A percentile compares a stretch with the other conserved stretches of the same genome.
These are phyloP conservation scores for Capronia coronata DNA, from an alignment of 2,329 filamentous ascomycete species.

Conservation along the genomic window DNA sequence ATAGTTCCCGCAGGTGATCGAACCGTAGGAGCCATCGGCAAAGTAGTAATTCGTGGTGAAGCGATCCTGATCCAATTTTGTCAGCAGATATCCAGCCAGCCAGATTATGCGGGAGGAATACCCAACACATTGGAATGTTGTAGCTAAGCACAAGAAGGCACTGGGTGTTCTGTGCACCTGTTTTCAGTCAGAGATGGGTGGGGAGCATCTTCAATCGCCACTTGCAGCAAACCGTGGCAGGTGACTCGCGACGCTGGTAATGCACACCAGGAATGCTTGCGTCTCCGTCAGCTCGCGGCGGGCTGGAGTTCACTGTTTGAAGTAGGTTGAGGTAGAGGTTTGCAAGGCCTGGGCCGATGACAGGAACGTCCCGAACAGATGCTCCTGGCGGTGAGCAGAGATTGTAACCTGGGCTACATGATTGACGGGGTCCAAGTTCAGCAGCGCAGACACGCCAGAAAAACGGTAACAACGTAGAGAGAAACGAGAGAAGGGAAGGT, in stretches of 20 bases:
- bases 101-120: slow-evolving; percentile 11
- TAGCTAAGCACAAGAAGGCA: slow-evolving; percentile 39
- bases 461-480: neutral
- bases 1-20: slow-evolving; percentile 42
- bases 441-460: slow-evolving; percentile 1
- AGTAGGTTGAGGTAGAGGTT: slow-evolving; percentile 33
- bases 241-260: slow-evolving; percentile 2
- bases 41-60: slow-evolving; percentile 49
- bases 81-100: neutral
- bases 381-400: slow-evolving; percentile 33
- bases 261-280: neutral
- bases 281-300: slow-evolving; percentile 2
- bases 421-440: slow-evolving; percentile 14
- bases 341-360: slow-evolving; percentile 31
- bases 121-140: slow-evolving; percentile 46
- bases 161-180: slow-evolving; percentile 34
- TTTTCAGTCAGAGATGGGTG: neutral
- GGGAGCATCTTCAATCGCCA: neutral
- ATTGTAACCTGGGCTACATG: slow-evolving; percentile 30
- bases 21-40: slow-evolving; percentile 43
- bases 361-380: slow-evolving; percentile 27
- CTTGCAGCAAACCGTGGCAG: slow-evolving; percentile 27
- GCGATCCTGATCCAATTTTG: slow-evolving; percentile 34
- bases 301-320: slow-evolving; percentile 24
- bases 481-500: neutral